Conservation (phyloP, 148 eudicot genomes). For the Salicornia ramosissima region DNA sequence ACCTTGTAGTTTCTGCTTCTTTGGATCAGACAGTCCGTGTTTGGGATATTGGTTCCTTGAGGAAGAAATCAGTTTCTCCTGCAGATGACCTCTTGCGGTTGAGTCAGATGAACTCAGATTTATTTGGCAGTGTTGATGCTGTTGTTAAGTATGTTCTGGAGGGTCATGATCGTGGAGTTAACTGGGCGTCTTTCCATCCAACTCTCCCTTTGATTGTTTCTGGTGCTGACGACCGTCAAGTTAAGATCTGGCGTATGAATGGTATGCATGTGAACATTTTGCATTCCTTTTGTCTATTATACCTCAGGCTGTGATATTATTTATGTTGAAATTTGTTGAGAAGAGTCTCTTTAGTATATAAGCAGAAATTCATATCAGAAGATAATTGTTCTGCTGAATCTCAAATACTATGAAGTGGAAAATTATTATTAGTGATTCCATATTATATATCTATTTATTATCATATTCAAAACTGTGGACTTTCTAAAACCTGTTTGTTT, state of each 20-base stretch:
- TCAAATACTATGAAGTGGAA: not conserved
- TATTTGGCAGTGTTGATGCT: constrained; percentile 81
- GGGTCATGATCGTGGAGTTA: constrained; percentile 98
- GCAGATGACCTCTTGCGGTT: constrained; percentile 81
- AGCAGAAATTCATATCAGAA: too few species aligned
- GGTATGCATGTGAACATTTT: constrained; percentile 33
- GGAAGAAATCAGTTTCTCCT: constrained; percentile 83
- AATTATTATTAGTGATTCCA: not conserved
- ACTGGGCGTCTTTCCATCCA: constrained; percentile 96
- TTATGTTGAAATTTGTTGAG: not conserved
- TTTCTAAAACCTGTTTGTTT: too few species aligned
- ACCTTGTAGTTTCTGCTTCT: constrained; percentile 93
- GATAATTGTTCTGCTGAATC: not conserved
- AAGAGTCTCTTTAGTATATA: too few species aligned
- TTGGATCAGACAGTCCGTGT: constrained; percentile 90
- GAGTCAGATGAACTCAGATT: constrained; percentile 86
- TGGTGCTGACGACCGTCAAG: constrained; percentile 85
- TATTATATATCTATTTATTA: not conserved
- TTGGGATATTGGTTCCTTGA: constrained; percentile 84
- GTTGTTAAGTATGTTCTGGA: constrained; percentile 81
- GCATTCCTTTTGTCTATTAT: not conserved
- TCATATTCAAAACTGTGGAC: not conserved
- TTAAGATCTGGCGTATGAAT: constrained; percentile 83
- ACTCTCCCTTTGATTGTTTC: constrained; percentile 68
- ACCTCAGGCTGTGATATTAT: not conserved